Evolutionary conservation across 1,139 yeast species (phyloP), one percentile per base, ranked within the genome.

Genomic region (Pneumocystis carinii): DNA sequence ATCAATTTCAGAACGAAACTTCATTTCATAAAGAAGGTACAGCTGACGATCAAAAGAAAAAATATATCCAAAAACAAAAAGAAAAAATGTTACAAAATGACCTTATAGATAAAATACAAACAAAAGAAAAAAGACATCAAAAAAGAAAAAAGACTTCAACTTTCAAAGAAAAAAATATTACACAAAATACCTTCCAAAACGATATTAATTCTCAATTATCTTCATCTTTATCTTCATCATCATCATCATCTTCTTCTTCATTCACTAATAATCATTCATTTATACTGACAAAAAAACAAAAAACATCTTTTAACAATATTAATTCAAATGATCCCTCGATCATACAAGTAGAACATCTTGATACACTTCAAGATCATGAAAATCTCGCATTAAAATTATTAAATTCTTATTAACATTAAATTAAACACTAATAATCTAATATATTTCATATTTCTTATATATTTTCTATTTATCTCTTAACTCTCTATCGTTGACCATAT

Each of bases 311-410:
- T 72, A 68, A 67, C 53, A 75, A 77, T 62, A 74, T 71, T 56
- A 69, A 69, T 37, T 71, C 69, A 2, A 73, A 69, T 3, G 71
- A 69, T 32, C 62, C 66, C 42, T 68, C 75, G 32, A 75, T 86
- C 63, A 78, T 87, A 66, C 96, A 90, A 74, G 78, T 87, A 62
- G 94, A 87, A 68, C 88, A 85, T 71, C 97, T 97, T 27, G 87
- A 88, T 70, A 86, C 95, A 38, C 78, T 92, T 74, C 97, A 89
- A 73, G 97, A 92, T 72, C 80, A 92, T 75, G 98, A 92, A 78
- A 90, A 95, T 14, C 82, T 92, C 75, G 86, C 97, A 1, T 81
- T 87, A 60, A 82, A 81, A 73, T 82, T 92, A 71, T 71, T 81
- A 59, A 67, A 69, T 2, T 15, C 42, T 10, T 24, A 27, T 15